A percentile compares a stretch with the other conserved stretches of the same genome.
Conservation (phyloP, 2,329 filamentous ascomycete genomes). For the Pseudomassariella vexata region DNA sequence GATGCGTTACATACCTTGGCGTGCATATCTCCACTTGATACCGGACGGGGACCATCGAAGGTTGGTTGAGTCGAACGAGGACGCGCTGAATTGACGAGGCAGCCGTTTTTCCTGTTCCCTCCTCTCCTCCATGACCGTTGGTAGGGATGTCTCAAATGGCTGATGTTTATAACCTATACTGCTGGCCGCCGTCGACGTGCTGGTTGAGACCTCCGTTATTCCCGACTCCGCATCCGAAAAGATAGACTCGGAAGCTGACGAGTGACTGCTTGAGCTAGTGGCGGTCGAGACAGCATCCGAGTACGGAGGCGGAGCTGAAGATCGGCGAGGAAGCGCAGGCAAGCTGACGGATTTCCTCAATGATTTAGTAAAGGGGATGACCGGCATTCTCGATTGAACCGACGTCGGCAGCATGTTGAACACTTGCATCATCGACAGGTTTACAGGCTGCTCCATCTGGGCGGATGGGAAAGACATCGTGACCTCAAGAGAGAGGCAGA, state of each 20-base stretch:
- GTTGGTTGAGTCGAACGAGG: conserved; percentile 4
- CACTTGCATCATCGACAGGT: no score
- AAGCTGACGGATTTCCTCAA: background rate
- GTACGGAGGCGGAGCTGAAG: no score
- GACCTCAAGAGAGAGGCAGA: no score
- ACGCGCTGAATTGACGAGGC: conserved; percentile 1
- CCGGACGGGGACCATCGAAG: conserved; percentile 7
- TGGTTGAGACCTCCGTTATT: no score
- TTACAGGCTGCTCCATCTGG: no score
- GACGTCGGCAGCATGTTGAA: conserved; percentile 4
- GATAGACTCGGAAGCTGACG: background rate
- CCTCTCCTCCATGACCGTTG: background rate
- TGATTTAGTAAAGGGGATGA: background rate
- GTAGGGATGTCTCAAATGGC: background rate
- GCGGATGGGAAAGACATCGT: no score
- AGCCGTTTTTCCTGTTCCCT: background rate
- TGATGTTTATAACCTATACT: background rate
- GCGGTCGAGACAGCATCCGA: background rate
- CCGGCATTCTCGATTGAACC: background rate
- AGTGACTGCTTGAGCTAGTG: background rate
- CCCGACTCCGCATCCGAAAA: background rate
- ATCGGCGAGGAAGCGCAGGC: background rate
- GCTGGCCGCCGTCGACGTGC: background rate
- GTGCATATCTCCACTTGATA: conserved; percentile 11
- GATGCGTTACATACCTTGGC: conserved; percentile 7